These are phyloP conservation scores for Euphorbia schlechtendalii DNA, from an alignment of 441 rosid species.

Conservation along the genomic window DNA sequence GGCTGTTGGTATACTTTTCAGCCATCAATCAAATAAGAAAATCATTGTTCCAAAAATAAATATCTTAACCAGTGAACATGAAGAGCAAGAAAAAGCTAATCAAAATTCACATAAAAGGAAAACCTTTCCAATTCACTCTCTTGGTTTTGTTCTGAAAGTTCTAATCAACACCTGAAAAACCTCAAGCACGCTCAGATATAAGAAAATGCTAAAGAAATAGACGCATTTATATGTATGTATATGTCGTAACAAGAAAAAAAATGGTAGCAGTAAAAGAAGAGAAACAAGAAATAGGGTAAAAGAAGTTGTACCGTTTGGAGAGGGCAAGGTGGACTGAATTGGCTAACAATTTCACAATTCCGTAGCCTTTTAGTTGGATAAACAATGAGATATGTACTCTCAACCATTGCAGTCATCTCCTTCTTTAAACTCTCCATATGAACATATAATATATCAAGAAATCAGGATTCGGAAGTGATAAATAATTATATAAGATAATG, in stretches of 20 bases:
- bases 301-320: constrained; percentile 44
- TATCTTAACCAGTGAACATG: no score
- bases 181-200: constrained; percentile 22
- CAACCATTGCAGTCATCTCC: constrained; percentile 27
- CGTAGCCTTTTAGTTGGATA: constrained; percentile 40
- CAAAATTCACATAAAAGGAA: no score
- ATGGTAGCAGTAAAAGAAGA: constrained; percentile 10
- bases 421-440: constrained; percentile 29
- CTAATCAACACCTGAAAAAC: constrained; percentile 36
- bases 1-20: no score
- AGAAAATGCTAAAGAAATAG: constrained; percentile 4
- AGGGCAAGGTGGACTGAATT: constrained; percentile 33
- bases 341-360: constrained; percentile 26
- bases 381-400: constrained; percentile 35
- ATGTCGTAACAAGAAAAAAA: constrained; percentile 13
- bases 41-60: no score
- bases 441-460: constrained; percentile 20
- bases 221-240: not conserved
- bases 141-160: constrained; percentile 40
- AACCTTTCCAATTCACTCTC: constrained; percentile 68
- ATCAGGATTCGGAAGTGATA: not conserved
- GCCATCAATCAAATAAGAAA: no score
- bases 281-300: constrained; percentile 14
- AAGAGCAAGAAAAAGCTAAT: no score
- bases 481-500: not conserved